Percentiles rank a stretch among this genome's conserved stretches.
Conservation (phyloP, 345 rosid species). For the Euphorbia peplus region DNA sequence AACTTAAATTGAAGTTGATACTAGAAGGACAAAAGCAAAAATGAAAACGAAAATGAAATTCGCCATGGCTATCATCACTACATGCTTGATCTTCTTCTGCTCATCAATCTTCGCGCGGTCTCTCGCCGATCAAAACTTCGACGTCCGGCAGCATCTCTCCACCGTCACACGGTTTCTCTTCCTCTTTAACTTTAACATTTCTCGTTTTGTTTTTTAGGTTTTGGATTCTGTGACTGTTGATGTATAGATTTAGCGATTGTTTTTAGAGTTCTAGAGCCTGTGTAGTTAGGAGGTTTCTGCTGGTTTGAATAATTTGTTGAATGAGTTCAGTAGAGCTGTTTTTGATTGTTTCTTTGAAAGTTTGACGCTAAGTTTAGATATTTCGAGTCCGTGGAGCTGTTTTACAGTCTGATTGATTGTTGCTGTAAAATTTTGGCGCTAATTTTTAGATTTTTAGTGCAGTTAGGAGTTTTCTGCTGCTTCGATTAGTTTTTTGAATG, state of each 20-base stretch:
- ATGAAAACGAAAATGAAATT: constrained; percentile 9
- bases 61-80: constrained; percentile 20
- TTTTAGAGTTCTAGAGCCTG: no score
- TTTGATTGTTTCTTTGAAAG: no score
- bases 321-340: no score
- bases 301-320: no score
- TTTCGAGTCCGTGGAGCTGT: no score
- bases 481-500: no score
- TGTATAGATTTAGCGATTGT: no score
- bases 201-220: neutral
- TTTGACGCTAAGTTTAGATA: no score
- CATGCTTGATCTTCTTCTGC: constrained; percentile 21
- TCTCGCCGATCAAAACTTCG: constrained; percentile 47
- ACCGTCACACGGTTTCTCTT: constrained; percentile 55
- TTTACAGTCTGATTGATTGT: constrained; percentile 1
- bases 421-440: neutral
- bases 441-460: neutral
- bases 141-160: constrained; percentile 67
- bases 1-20: neutral
- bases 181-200: neutral
- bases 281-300: no score
- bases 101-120: constrained; percentile 20
- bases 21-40: neutral
- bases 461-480: neutral
- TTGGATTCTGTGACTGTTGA: neutral